Evolutionary conservation across 768 basidiomycete species (phyloP).

Genomic region (Naganishia kalamii): DNA sequence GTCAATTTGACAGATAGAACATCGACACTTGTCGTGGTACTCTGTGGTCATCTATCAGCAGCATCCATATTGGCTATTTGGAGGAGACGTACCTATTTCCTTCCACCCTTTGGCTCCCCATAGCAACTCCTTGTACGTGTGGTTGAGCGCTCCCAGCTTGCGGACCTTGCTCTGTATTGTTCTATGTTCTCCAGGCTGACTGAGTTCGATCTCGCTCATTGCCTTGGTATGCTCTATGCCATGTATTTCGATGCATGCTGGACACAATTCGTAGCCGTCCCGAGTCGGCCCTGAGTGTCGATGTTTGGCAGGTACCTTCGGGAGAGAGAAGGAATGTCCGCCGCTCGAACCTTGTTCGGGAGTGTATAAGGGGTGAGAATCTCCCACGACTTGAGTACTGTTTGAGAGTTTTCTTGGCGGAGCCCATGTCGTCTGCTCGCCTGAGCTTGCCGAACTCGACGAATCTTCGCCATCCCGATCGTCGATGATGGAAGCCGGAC

Average conservation of each 20-base stretch:
- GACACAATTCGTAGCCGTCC: conserved; percentile 76
- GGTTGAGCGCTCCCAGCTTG: conserved; percentile 67
- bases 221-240: conserved; percentile 66
- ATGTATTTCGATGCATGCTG: conserved; percentile 66
- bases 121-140: conserved; percentile 77
- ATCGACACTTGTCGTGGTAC: conserved; percentile 66
- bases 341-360: neutral
- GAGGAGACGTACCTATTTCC: conserved; percentile 63
- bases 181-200: neutral
- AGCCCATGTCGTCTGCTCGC: conserved; percentile 10
- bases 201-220: conserved; percentile 41
- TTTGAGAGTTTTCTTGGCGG: neutral
- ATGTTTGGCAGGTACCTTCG: too few species aligned
- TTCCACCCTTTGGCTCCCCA: conserved; percentile 82
- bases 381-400: neutral
- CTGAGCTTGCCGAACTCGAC: conserved; percentile 11
- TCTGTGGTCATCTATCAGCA: conserved; percentile 49
- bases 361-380: too few species aligned
- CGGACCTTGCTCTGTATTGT: conserved; percentile 49
- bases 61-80: neutral
- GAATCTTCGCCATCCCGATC: conserved; percentile 15
- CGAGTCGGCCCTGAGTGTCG: neutral
- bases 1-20: conserved; percentile 70
- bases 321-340: too few species aligned
- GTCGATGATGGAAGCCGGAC: neutral